phyloP scores from a whole-genome alignment of 2,329 filamentous ascomycete genomes.

The Trichoderma oligosporum region DNA sequence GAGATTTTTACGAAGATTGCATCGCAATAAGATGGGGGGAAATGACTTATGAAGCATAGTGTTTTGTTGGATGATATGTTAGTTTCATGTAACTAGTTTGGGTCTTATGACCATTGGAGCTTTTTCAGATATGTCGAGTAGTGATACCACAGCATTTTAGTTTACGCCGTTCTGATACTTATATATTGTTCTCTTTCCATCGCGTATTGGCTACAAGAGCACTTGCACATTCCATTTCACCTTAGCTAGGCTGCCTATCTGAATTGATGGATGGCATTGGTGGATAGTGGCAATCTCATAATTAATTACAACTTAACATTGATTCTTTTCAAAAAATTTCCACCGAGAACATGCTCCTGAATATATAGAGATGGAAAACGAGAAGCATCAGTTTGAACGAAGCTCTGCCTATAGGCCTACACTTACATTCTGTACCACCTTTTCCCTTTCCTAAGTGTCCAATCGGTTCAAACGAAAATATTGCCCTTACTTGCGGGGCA shows the following conservation, averaged over 20 bases:
- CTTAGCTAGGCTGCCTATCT: too few relatives aligned
- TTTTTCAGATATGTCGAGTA: constrained; percentile 7
- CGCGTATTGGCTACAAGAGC: too few relatives aligned
- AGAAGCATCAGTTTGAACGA: too few relatives aligned
- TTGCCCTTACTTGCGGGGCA: constrained; percentile 2
- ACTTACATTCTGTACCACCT: not conserved
- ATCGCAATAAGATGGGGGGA: constrained; percentile 15
- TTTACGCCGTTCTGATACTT: not conserved
- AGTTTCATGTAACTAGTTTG: not conserved
- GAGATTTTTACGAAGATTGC: constrained; percentile 52
- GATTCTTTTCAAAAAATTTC: not conserved
- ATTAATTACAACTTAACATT: not conserved
- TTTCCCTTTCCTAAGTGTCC: not conserved
- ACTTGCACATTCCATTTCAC: too few relatives aligned
- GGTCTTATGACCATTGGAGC: not conserved
- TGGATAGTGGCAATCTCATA: not conserved
- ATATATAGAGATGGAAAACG: too few relatives aligned
- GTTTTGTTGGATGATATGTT: not conserved
- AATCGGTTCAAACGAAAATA: not conserved
- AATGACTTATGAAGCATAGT: constrained; percentile 13
- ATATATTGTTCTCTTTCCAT: not conserved
- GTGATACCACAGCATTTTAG: constrained; percentile 16
- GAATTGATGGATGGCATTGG: not conserved
- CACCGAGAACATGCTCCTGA: too few relatives aligned
- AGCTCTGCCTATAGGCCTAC: too few relatives aligned